These are phyloP conservation scores for Posidonia australis DNA, from an alignment of 106 monocot genomes.

Conservation along the genomic window DNA sequence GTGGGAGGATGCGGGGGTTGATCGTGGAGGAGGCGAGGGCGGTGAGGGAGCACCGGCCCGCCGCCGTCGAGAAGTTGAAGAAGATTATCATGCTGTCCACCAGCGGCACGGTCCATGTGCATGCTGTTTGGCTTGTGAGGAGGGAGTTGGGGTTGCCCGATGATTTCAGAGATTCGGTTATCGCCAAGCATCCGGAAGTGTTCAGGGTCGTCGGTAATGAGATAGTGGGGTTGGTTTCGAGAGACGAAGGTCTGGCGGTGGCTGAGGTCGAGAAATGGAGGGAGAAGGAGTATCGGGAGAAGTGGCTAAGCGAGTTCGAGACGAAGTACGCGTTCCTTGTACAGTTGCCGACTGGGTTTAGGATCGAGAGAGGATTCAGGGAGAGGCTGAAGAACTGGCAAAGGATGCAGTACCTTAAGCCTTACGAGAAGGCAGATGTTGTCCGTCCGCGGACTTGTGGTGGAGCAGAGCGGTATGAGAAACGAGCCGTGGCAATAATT, in stretches of 20 bases:
- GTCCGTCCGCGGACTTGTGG: slow-evolving; percentile 16
- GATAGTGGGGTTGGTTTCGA: slow-evolving; percentile 21
- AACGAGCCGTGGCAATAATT: slow-evolving; percentile 55
- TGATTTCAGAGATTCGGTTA: slow-evolving; percentile 28
- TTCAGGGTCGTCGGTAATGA: slow-evolving; percentile 35
- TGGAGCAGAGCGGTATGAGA: slow-evolving; percentile 40
- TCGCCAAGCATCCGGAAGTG: slow-evolving; percentile 22
- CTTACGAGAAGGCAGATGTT: slow-evolving; percentile 40
- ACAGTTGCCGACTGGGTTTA: slow-evolving; percentile 70
- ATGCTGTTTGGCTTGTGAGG: slow-evolving; percentile 75
- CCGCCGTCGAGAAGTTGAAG: slow-evolving; percentile 33
- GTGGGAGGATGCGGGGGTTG: slow-evolving; percentile 33
- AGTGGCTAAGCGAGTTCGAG: slow-evolving; percentile 67
- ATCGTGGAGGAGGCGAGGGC: slow-evolving; percentile 34
- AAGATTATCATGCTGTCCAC: slow-evolving; percentile 70
- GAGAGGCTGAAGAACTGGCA: slow-evolving; percentile 78
- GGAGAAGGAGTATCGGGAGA: slow-evolving; percentile 56
- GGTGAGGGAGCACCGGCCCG: slow-evolving; percentile 10
- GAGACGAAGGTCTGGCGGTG: slow-evolving; percentile 25
- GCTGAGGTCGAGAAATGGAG: slow-evolving; percentile 71
- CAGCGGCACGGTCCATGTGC: slow-evolving; percentile 27
- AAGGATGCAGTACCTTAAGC: slow-evolving; percentile 51
- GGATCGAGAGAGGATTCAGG: slow-evolving; percentile 47
- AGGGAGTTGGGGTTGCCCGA: slow-evolving; percentile 59
- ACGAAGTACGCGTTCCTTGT: slow-evolving; percentile 74